Conservation (phyloP, 2,329 filamentous ascomycete species). For the Penicillium sp. region DNA sequence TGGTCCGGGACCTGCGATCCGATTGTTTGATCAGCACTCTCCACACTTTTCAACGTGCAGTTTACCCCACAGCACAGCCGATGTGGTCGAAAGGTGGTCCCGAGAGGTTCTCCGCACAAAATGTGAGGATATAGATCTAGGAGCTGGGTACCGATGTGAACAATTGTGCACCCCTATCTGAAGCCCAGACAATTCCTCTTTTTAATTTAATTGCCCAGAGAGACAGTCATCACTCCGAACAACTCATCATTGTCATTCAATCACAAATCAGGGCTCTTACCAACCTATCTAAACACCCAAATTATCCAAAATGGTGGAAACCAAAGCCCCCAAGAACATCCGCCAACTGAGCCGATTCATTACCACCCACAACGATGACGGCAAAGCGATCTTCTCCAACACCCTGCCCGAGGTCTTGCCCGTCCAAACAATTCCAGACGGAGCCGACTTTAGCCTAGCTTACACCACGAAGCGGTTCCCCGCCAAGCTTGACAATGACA, state of each 20-base stretch:
- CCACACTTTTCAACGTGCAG: background rate
- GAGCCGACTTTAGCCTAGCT: slow-evolving; percentile 44
- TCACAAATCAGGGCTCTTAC: no score
- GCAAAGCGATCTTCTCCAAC: slow-evolving; percentile 32
- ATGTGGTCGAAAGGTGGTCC: slow-evolving; percentile 22
- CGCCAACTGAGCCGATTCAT: slow-evolving; percentile 30
- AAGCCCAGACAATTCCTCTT: no score
- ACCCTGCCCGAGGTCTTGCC: slow-evolving; percentile 20
- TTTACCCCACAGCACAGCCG: slow-evolving; percentile 8
- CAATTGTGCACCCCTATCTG: background rate
- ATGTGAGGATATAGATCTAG: slow-evolving; percentile 7
- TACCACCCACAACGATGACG: slow-evolving; percentile 30
- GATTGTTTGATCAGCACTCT: background rate
- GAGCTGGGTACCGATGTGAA: background rate
- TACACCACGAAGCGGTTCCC: slow-evolving; percentile 48
- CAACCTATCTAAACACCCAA: background rate
- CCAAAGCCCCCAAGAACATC: slow-evolving; percentile 20
- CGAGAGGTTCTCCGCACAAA: slow-evolving; percentile 9
- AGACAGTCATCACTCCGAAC: no score
- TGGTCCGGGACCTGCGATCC: no score
- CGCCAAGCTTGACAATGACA: slow-evolving; percentile 40
- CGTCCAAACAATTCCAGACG: slow-evolving; percentile 27
- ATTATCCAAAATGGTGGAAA: slow-evolving; percentile 2
- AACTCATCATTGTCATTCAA: background rate
- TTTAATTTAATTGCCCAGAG: no score